Evolutionary conservation across 2,329 filamentous ascomycete genomes (phyloP).

Genomic region (Beauveria rudraprayagi): DNA sequence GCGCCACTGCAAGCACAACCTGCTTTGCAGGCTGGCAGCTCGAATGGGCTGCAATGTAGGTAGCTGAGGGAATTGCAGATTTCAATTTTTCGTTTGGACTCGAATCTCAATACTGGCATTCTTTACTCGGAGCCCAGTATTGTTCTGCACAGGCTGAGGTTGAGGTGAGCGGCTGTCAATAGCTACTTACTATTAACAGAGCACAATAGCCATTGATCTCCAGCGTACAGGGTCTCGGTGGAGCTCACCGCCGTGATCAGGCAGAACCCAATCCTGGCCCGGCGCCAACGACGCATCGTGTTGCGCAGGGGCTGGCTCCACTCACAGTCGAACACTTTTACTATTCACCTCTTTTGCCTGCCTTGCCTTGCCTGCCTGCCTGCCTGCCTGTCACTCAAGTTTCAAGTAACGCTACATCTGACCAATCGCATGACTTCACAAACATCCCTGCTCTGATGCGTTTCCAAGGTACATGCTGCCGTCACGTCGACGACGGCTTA

Average conservation of each 20-base stretch:
- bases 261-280: not conserved
- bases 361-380: too few species aligned
- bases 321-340: not conserved
- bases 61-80: too few species aligned
- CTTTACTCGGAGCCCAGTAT: not conserved
- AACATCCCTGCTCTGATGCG: not conserved
- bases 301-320: not conserved
- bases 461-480: not conserved
- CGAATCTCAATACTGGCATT: not conserved
- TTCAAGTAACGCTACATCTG: not conserved
- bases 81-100: not conserved
- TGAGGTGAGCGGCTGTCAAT: not conserved
- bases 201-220: not conserved
- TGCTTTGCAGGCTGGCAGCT: too few species aligned
- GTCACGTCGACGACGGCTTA: not conserved
- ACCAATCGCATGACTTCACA: not conserved
- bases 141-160: not conserved
- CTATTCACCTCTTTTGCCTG: not conserved
- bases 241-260: slow-evolving; percentile 4
- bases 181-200: not conserved
- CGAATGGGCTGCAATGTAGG: too few species aligned
- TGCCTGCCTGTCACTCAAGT: not conserved
- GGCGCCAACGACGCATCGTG: slow-evolving; percentile 1
- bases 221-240: not conserved
- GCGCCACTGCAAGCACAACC: too few species aligned